A percentile compares a stretch with the other conserved stretches of the same genome.
Evolutionary conservation across 2,329 filamentous ascomycete genomes (phyloP).

Genomic region (Thermothelomyces thermophilus): DNA sequence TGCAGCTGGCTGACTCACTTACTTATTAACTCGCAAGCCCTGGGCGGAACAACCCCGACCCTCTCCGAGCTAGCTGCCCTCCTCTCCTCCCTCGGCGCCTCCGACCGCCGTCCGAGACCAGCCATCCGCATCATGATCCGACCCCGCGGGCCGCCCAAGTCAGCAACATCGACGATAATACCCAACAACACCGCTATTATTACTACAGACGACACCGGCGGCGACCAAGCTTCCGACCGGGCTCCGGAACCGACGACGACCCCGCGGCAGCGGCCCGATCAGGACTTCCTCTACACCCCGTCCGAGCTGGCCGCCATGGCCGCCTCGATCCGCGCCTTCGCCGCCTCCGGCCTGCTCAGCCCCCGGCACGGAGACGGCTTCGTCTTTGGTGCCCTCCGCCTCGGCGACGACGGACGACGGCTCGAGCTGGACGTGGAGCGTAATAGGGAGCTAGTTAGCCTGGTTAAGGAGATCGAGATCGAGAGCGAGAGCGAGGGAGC

Average conservation of each 20-base stretch:
- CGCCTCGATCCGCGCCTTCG: constrained; percentile 34
- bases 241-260: background rate
- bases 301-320: constrained; percentile 41
- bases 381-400: constrained; percentile 45
- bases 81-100: constrained; percentile 1
- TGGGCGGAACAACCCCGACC: constrained; percentile 47
- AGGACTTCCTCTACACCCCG: constrained; percentile 45
- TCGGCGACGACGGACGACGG: background rate
- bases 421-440: constrained; percentile 35
- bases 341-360: constrained; percentile 33
- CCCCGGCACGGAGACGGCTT: constrained; percentile 45
- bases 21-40: constrained; percentile 16
- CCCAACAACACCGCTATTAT: background rate
- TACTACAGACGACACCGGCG: too few relatives aligned
- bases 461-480: constrained; percentile 28
- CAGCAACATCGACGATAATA: background rate
- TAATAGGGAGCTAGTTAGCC: constrained; percentile 36
- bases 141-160: constrained; percentile 36
- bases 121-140: constrained; percentile 51
- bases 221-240: background rate
- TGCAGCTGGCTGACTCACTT: too few relatives aligned
- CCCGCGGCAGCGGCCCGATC: background rate
- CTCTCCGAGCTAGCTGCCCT: constrained; percentile 34
- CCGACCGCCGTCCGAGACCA: constrained; percentile 24
- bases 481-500: too few relatives aligned